Conservation (phyloP, 768 basidiomycete genomes). For the Boletales sp. region DNA sequence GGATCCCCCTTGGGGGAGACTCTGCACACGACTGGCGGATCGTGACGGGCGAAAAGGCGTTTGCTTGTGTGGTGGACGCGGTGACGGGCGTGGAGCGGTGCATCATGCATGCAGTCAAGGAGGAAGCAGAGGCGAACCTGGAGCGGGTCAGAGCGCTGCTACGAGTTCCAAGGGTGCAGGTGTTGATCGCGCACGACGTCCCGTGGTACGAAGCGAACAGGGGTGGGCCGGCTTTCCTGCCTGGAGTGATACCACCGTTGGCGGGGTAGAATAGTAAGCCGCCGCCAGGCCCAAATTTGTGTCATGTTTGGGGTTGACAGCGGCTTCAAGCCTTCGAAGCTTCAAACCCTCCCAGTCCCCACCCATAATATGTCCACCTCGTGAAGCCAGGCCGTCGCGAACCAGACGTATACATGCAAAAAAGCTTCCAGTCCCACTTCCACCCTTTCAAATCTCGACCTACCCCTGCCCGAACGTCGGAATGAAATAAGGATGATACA, state of each 20-base stretch:
- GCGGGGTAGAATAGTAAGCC: too few relatives aligned
- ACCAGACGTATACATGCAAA: too few relatives aligned
- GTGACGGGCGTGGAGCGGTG: constrained; percentile 33
- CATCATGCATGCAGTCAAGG: constrained; percentile 40
- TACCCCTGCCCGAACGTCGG: too few relatives aligned
- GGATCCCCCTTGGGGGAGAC: constrained; percentile 56
- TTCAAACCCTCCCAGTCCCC: too few relatives aligned
- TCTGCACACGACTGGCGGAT: constrained; percentile 54
- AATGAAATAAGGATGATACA: too few relatives aligned
- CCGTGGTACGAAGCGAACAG: constrained; percentile 49
- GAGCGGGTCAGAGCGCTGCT: constrained; percentile 37
- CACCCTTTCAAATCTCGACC: too few relatives aligned
- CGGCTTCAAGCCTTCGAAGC: too few relatives aligned
- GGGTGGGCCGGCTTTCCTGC: constrained; percentile 37
- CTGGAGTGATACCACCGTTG: constrained; percentile 16
- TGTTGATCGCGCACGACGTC: constrained; percentile 52
- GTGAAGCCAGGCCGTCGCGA: too few relatives aligned
- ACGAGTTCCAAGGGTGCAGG: constrained; percentile 36
- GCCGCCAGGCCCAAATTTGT: too few relatives aligned
- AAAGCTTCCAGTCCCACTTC: too few relatives aligned
- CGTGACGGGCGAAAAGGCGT: constrained; percentile 41
- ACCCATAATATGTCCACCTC: too few relatives aligned
- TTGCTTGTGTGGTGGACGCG: constrained; percentile 28
- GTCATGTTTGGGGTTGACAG: too few relatives aligned
- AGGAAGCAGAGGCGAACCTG: constrained; percentile 41